Evolutionary conservation across 352 stramenopile genomes (phyloP).

Genomic region (Phytophthora pini): DNA sequence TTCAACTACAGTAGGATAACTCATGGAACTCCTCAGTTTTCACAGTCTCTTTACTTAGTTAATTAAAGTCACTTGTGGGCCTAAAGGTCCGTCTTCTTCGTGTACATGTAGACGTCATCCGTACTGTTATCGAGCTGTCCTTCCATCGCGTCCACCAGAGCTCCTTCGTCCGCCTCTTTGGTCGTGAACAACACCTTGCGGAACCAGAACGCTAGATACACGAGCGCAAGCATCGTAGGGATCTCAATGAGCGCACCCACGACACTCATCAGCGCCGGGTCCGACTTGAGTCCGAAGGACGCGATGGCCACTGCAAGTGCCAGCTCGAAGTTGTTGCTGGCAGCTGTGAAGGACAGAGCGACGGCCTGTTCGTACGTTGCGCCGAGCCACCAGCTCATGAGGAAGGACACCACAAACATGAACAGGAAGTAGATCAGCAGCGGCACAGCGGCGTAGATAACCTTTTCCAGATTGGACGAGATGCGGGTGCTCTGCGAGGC

Average conservation of each 20-base stretch:
- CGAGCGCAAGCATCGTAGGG: slow-evolving; percentile 71
- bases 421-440: slow-evolving; percentile 66
- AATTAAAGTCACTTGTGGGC: background rate
- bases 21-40: no score
- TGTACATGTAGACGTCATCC: background rate
- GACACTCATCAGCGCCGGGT: slow-evolving; percentile 70
- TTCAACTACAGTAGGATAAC: no score
- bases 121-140: background rate
- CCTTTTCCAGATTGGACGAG: slow-evolving; percentile 57
- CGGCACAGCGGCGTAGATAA: slow-evolving; percentile 61
- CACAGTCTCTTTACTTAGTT: background rate
- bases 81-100: slow-evolving; percentile 7
- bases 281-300: slow-evolving; percentile 73
- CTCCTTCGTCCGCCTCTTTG: background rate
- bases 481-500: slow-evolving; percentile 69
- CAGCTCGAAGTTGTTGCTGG: slow-evolving; percentile 84
- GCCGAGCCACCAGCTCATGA: slow-evolving; percentile 37
- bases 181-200: background rate
- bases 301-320: slow-evolving; percentile 68
- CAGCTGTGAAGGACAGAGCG: slow-evolving; percentile 66
- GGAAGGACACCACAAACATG: slow-evolving; percentile 61
- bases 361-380: slow-evolving; percentile 53
- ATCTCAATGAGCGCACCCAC: slow-evolving; percentile 79
- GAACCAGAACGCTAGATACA: slow-evolving; percentile 54
- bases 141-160: slow-evolving; percentile 5